These are phyloP conservation scores for Sclerotinia sclerotiorum DNA, from an alignment of 2,329 filamentous ascomycete species.

Conservation along the genomic window DNA sequence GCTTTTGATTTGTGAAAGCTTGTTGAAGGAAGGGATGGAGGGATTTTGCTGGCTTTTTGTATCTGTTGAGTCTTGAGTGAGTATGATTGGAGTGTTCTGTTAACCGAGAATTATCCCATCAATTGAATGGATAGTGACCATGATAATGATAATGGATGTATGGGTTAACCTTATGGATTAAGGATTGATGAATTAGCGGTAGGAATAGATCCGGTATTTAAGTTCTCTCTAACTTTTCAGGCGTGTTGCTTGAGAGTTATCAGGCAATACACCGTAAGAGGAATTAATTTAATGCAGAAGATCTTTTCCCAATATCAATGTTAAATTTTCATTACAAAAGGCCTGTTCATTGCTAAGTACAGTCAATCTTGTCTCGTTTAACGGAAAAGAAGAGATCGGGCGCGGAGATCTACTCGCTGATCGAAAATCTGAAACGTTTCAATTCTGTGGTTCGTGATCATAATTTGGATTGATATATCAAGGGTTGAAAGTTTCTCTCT, in stretches of 20 bases:
- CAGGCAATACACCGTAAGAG: background rate
- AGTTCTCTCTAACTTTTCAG: too few relatives aligned
- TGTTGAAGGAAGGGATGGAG: too few relatives aligned
- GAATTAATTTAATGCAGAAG: background rate
- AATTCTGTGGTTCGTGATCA: background rate
- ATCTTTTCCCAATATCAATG: background rate
- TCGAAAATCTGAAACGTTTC: conserved; percentile 9
- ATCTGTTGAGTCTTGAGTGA: too few relatives aligned
- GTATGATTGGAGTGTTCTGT: too few relatives aligned
- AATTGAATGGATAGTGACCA: too few relatives aligned
- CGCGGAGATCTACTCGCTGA: conserved; percentile 9
- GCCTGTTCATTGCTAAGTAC: background rate
- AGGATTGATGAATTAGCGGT: too few relatives aligned
- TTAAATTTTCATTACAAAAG: background rate
- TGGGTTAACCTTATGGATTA: too few relatives aligned
- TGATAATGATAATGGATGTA: too few relatives aligned
- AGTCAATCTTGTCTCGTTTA: background rate
- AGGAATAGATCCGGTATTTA: too few relatives aligned
- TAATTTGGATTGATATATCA: background rate
- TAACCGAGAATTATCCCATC: too few relatives aligned
- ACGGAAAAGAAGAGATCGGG: conserved; percentile 14
- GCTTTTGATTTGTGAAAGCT: too few relatives aligned
- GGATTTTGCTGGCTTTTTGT: too few relatives aligned
- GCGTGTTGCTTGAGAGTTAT: background rate
- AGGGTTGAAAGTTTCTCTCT: background rate